These are phyloP conservation scores for Tetrapisispora namnaoensis DNA, from an alignment of 805 yeast genomes.

Conservation along the genomic window DNA sequence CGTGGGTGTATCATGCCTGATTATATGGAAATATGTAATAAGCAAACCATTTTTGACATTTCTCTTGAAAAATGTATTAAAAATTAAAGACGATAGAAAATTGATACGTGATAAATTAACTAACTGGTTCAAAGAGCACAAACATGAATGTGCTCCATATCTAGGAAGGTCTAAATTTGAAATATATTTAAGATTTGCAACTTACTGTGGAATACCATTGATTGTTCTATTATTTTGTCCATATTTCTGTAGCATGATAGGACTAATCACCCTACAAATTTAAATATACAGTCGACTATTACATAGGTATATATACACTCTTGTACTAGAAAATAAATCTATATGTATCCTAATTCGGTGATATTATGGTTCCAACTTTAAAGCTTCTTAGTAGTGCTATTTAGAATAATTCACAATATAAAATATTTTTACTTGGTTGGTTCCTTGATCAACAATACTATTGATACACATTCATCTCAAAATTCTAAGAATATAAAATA, in stretches of 20 bases:
- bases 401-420: too few species aligned
- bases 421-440: too few species aligned
- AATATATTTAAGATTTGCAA: constrained; percentile 63
- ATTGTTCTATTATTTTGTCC: constrained; percentile 33
- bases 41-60: constrained; percentile 59
- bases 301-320: neutral
- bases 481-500: too few species aligned
- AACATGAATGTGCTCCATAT: constrained; percentile 36
- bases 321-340: too few species aligned
- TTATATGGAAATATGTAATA: constrained; percentile 56
- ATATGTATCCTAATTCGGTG: too few species aligned
- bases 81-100: constrained; percentile 18
- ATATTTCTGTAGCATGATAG: neutral
- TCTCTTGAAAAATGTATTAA: constrained; percentile 28
- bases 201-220: constrained; percentile 72
- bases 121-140: constrained; percentile 21
- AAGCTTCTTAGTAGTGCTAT: too few species aligned
- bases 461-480: too few species aligned
- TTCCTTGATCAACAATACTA: too few species aligned
- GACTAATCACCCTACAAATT: neutral
- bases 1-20: constrained; percentile 54
- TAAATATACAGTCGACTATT: neutral
- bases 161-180: constrained; percentile 62
- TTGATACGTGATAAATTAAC: constrained; percentile 17
- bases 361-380: too few species aligned